Conservation (phyloP, 768 basidiomycete genomes). For the Mycena latifolia region DNA sequence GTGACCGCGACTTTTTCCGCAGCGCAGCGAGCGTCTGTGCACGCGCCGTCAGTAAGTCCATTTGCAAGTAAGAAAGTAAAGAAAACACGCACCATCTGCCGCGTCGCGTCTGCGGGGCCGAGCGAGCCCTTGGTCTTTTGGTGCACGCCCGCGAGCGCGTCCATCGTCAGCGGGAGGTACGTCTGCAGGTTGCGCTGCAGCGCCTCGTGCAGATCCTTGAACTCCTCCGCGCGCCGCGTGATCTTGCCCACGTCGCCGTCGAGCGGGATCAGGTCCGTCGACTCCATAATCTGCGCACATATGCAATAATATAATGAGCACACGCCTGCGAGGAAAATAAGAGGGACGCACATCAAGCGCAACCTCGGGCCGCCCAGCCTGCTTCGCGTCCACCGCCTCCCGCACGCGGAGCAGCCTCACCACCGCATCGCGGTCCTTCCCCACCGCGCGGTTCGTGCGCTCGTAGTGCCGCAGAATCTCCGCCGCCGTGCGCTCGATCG, state of each 20-base stretch:
- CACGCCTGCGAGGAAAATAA: background rate
- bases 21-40: constrained; percentile 72
- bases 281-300: constrained; percentile 81
- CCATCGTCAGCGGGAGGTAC: constrained; percentile 93
- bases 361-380: constrained; percentile 76
- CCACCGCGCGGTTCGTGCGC: constrained; percentile 78
- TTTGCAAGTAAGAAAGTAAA: constrained; percentile 30
- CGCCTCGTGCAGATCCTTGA: constrained; percentile 87
- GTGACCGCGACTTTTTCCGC: constrained; percentile 83
- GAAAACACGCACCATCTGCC: constrained; percentile 73
- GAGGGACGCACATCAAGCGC: constrained; percentile 79
- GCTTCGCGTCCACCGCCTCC: constrained; percentile 84
- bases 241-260: constrained; percentile 88
- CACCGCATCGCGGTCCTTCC: constrained; percentile 80
- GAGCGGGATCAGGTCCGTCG: constrained; percentile 88
- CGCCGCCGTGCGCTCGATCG: constrained; percentile 78
- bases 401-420: constrained; percentile 82
- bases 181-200: constrained; percentile 91
- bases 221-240: constrained; percentile 89
- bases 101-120: constrained; percentile 74
- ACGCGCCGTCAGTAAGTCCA: background rate
- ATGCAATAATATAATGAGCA: too few species aligned
- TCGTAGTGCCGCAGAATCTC: constrained; percentile 88
- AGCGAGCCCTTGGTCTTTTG: constrained; percentile 79
- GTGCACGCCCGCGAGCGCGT: constrained; percentile 86